Evolutionary conservation across 1,284 basidiomycete genomes (phyloP), one percentile per base, ranked within the genome.

Genomic region (Leucoagaricus sp.): DNA sequence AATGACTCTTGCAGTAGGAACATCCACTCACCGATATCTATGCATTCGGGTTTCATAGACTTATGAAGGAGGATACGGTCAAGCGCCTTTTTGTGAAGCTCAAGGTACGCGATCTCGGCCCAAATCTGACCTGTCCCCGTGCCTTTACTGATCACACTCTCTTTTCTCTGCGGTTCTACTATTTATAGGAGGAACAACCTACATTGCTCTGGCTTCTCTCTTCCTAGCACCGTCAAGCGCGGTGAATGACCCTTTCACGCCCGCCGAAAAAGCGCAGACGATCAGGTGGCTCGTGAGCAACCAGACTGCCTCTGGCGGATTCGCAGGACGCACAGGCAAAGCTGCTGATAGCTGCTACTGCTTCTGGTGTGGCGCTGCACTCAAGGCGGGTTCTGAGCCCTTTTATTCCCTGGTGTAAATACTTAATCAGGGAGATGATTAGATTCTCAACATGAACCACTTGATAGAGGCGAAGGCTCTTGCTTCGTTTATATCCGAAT

Each of bases 51-150:
- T 19, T 53, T 10, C n/a, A 23, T 48, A 97, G 93, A 89, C 88
- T 9, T 94, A 94, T 68, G 96, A 98, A 77, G 95, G 95, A 21
- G 95, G 93, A 0, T 98, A 93, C 65, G 93, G 91, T 0, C 92
- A 95, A 66, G 79, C 83, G 1, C 88, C 93, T 0, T 82, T 79
- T 31, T 83, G 88, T 40, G 96, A 99, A 73, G 89, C 94, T 2
- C 88, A 96, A 70, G 94, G 93, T 87, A 58, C 40, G 75, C 65
- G 50, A 48, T 33, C 19, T 40, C 26, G 34, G 26, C 41, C 49
- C 21, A 13, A 34, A 57, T 53, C 28, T 49, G 21, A 19, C 45
- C 48, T 47, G 7, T 12, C 33, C 6, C 13, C 17, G 19, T 46
- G 41, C 8, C 42, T 45, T 55, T 57, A n/a, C 28, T 55, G 44